These are phyloP conservation scores for Fistulina hepatica DNA, from an alignment of 1,284 basidiomycete genomes.

Conservation along the genomic window DNA sequence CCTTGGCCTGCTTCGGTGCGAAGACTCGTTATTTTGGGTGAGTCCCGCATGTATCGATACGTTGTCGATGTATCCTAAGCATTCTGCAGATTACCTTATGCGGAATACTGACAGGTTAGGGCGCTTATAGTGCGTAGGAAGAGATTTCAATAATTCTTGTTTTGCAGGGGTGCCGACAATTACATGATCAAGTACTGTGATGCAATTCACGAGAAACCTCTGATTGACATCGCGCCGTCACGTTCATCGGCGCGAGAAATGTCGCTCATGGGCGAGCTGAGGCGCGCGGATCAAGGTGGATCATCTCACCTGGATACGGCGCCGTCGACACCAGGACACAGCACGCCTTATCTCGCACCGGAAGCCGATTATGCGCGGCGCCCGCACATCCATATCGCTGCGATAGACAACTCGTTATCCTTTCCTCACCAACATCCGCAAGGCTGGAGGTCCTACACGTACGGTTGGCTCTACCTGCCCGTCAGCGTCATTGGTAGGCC, in stretches of 20 bases:
- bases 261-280: conserved; percentile 60
- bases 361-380: conserved; percentile 34
- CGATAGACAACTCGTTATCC: conserved; percentile 88
- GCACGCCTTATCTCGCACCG: conserved; percentile 24
- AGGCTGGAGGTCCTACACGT: conserved; percentile 85
- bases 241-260: conserved; percentile 51
- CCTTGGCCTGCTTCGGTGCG: conserved; percentile 9
- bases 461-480: conserved; percentile 86
- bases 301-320: conserved; percentile 6
- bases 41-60: conserved; percentile 1
- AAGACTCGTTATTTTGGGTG: conserved; percentile 75
- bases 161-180: conserved; percentile 50
- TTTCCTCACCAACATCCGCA: conserved; percentile 85
- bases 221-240: conserved; percentile 69
- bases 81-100: conserved; percentile 68
- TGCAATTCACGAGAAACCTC: conserved; percentile 58
- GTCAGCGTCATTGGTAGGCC: conserved; percentile 78
- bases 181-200: conserved; percentile 86
- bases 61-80: conserved; percentile 2
- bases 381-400: conserved; percentile 72
- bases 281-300: conserved; percentile 33
- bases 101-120: conserved; percentile 62
- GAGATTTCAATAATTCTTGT: not conserved
- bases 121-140: too few relatives aligned
- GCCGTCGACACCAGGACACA: conserved; percentile 27